Percentiles rank a stretch among this genome's conserved stretches.
phyloP scores from a whole-genome alignment of 345 rosid species.

The Geranium brycei region DNA sequence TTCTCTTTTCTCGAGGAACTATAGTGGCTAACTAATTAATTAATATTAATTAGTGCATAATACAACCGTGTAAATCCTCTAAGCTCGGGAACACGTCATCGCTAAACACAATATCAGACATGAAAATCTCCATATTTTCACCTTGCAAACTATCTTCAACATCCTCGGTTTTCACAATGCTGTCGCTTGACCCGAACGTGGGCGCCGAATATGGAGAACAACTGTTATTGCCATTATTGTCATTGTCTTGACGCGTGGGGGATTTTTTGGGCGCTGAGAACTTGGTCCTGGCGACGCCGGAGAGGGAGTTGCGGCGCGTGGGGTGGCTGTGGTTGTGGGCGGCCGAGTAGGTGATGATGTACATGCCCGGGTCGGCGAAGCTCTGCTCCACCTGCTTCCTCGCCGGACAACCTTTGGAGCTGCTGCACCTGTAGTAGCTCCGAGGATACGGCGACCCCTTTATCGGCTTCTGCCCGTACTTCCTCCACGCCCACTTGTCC shows the following conservation, averaged over 20 bases:
- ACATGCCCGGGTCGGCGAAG: constrained; percentile 15
- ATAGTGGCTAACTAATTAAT: too few species aligned
- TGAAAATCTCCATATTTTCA: too few species aligned
- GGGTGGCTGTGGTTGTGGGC: constrained; percentile 20
- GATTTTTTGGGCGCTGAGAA: not conserved
- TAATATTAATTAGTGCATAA: not conserved
- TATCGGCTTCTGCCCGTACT: constrained; percentile 21
- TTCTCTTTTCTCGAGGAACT: too few species aligned
- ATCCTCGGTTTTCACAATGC: not conserved
- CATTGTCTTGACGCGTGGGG: too few species aligned
- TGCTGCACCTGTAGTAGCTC: constrained; percentile 26
- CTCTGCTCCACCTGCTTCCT: constrained; percentile 20
- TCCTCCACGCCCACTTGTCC: constrained; percentile 21
- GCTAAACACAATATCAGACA: not conserved
- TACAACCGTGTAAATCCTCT: not conserved
- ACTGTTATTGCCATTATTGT: too few species aligned
- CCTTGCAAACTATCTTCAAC: too few species aligned
- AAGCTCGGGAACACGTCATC: not conserved
- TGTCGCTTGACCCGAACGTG: too few species aligned
- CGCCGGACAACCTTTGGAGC: constrained; percentile 20
- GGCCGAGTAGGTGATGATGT: constrained; percentile 15
- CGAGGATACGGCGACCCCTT: constrained; percentile 18
- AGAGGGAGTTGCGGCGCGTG: constrained; percentile 20
- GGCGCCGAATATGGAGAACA: too few species aligned
- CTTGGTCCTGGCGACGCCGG: constrained; percentile 17